Percentiles rank a stretch among this genome's conserved stretches.
Conservation (phyloP, 305 asterid genomes). For the Fraxinus ornus region DNA sequence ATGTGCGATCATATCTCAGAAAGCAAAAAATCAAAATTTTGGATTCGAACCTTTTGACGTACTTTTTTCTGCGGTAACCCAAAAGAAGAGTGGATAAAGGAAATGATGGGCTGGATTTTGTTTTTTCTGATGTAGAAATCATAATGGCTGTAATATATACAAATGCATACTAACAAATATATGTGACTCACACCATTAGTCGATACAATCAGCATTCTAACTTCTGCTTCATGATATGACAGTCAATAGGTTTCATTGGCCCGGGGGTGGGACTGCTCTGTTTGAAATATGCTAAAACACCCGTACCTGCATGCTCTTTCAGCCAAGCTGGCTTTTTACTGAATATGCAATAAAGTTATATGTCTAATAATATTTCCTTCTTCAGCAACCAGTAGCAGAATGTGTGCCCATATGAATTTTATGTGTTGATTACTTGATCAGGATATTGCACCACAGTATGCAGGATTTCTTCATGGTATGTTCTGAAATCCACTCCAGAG, state of each 20-base stretch:
- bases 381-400: not conserved
- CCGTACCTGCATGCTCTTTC: constrained; percentile 71
- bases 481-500: not conserved
- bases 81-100: not conserved
- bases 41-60: not conserved
- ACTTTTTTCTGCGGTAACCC: not conserved
- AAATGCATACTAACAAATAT: not conserved
- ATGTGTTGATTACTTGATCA: constrained; percentile 31
- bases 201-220: not conserved
- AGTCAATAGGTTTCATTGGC: constrained; percentile 91
- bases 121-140: not conserved
- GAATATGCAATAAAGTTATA: constrained; percentile 70
- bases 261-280: constrained; percentile 78
- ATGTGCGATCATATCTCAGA: not conserved
- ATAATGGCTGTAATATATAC: not conserved
- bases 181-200: not conserved
- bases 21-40: too few species aligned
- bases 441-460: constrained; percentile 90
- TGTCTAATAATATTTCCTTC: not conserved
- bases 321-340: constrained; percentile 92
- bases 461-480: constrained; percentile 88
- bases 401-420: not conserved
- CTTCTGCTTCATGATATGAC: constrained; percentile 9
- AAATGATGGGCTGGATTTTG: not conserved
- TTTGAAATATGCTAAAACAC: constrained; percentile 72